Percentiles rank a stretch among this genome's conserved stretches.
These are phyloP conservation scores for Turritis glabra DNA, from an alignment of 345 rosid species.

Conservation along the genomic window DNA sequence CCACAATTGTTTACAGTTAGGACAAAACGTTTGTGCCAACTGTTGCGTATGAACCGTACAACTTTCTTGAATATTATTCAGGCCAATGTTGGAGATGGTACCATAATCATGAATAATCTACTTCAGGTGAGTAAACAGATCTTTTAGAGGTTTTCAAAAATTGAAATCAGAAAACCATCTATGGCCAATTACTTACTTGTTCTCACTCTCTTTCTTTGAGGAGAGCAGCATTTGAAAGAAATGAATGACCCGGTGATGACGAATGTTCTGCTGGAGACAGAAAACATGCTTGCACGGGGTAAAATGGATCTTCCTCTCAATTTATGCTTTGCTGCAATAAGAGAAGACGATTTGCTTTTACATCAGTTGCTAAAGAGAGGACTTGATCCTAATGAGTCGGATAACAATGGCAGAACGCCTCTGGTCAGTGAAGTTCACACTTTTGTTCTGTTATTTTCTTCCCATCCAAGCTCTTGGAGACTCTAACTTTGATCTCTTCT, in stretches of 20 bases:
- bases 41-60: constrained; percentile 83
- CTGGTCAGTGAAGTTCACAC: constrained; percentile 50
- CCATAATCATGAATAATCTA: constrained; percentile 86
- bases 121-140: constrained; percentile 58
- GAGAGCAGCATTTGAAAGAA: constrained; percentile 67
- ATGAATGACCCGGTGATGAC: constrained; percentile 69
- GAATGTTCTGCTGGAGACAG: constrained; percentile 62
- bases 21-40: constrained; percentile 86
- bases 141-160: neutral
- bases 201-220: neutral
- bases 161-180: neutral
- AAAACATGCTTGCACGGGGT: constrained; percentile 79
- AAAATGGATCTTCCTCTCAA: constrained; percentile 77
- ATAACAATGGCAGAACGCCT: constrained; percentile 71
- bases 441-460: neutral
- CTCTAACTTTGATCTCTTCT: neutral
- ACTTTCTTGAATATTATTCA: constrained; percentile 81
- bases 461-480: neutral
- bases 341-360: constrained; percentile 81
- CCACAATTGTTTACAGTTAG: constrained; percentile 90
- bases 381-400: constrained; percentile 83
- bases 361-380: constrained; percentile 75
- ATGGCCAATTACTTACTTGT: neutral
- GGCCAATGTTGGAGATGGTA: constrained; percentile 93
- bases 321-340: constrained; percentile 68